These are phyloP conservation scores for Alternaria solani DNA, from an alignment of 2,329 filamentous ascomycete genomes.

Conservation along the genomic window DNA sequence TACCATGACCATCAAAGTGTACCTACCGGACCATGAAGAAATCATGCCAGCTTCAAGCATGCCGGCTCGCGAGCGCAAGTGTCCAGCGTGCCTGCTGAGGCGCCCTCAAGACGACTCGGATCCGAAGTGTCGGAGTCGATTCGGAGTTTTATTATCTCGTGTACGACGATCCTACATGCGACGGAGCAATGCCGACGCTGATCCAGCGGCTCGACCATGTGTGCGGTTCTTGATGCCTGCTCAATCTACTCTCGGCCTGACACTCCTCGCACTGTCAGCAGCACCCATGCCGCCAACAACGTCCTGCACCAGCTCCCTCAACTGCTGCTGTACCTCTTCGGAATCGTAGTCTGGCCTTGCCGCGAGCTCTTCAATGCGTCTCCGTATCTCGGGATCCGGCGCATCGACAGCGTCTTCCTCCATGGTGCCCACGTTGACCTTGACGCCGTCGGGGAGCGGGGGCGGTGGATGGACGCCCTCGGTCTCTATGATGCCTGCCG, in stretches of 20 bases:
- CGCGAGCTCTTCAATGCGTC: conserved; percentile 88
- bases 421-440: conserved; percentile 80
- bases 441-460: conserved; percentile 76
- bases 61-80: not conserved
- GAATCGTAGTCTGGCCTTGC: conserved; percentile 83
- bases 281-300: conserved; percentile 74
- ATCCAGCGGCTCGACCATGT: not conserved
- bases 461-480: conserved; percentile 58
- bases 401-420: conserved; percentile 62
- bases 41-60: not conserved
- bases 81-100: not conserved
- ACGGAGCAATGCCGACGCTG: not conserved
- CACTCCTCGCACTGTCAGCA: conserved; percentile 64
- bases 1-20: not conserved
- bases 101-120: not conserved
- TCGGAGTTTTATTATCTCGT: not conserved
- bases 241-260: conserved; percentile 50
- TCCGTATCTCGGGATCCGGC: conserved; percentile 82
- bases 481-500: conserved; percentile 27
- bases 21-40: not conserved
- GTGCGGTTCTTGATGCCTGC: not conserved
- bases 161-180: not conserved
- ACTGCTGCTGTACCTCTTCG: conserved; percentile 78
- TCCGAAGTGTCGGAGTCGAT: not conserved
- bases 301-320: conserved; percentile 81